phyloP scores from a whole-genome alignment of 768 basidiomycete genomes.

The Kondoa malvinella region DNA sequence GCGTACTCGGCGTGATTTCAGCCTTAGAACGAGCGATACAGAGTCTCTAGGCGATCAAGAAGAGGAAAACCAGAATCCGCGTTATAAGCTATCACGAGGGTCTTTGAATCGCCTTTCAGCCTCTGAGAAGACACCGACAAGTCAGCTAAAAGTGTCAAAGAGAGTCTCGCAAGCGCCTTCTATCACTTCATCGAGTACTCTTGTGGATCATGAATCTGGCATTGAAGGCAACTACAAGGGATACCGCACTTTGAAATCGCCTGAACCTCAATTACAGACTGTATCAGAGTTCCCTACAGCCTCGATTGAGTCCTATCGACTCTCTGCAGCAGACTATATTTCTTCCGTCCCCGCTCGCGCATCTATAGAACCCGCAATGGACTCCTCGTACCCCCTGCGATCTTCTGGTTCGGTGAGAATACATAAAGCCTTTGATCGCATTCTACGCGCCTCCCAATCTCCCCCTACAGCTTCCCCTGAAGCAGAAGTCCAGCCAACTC shows the following conservation, averaged over 20 bases:
- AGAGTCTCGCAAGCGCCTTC: neutral
- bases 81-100: neutral
- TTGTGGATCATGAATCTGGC: neutral
- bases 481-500: neutral
- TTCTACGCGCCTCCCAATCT: neutral
- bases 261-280: neutral
- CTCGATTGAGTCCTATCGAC: neutral
- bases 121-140: neutral
- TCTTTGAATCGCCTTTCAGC: neutral
- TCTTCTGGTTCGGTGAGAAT: neutral
- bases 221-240: neutral
- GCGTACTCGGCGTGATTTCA: neutral
- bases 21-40: neutral
- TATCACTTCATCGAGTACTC: neutral
- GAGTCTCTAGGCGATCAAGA: neutral
- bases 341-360: neutral
- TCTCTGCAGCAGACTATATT: neutral
- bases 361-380: neutral
- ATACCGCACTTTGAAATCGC: neutral
- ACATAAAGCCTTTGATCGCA: neutral
- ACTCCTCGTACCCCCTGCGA: neutral
- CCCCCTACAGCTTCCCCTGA: neutral
- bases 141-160: neutral
- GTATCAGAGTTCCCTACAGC: neutral
- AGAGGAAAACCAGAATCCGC: neutral